Evolutionary conservation across 176 grass and related monocot species (phyloP), one percentile per base, ranked within the genome.

Genomic region (Thinopyrum elongatum): DNA sequence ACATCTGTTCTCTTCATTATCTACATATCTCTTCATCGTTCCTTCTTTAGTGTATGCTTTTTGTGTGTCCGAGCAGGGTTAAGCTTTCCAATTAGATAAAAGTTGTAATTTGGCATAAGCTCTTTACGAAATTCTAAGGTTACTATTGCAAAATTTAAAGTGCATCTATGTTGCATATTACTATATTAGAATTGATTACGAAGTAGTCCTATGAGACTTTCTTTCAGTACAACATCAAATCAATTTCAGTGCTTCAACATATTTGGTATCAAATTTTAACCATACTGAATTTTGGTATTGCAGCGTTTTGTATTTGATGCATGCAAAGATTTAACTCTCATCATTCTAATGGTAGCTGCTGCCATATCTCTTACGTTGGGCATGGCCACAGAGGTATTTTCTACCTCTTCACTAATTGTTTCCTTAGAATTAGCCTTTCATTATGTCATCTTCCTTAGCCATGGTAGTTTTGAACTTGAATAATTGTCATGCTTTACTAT

Each of bases 301-400:
- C 93, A 96, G 97, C 88, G 86, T 59, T 99, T 96, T 17, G 1
- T 99, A 77, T 99, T 93, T 82, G 97, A 99, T 79, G 97, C 97
- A 59, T 93, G 90, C 82, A 85, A 99, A 88, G 97, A 99, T 93
- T 92, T 96, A 84, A 99, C 92, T 67, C 92, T 99, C 61, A 65
- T 90, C 77, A 94, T 99, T 89, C 76, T 99, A 77, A 94, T 92
- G 91, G 86, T 94, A 53, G 94, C 97, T 89, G 94, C 97, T 64
- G 88, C 93, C 42, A 90, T 96, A 85, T 99, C 97, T 68, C 81
- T 99, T 59, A 89, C 84, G 68, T 82, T 99, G 90, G 97, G 97
- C 39, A 96, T 99, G 92, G 82, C 90, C 23, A 99, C 97, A 85
- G 94, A 99, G 94, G 95, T 95, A 87, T 30, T 74, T 16, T 21